These are phyloP conservation scores for Grigorovia jiainica DNA, from an alignment of 805 yeast genomes.

Conservation along the genomic window DNA sequence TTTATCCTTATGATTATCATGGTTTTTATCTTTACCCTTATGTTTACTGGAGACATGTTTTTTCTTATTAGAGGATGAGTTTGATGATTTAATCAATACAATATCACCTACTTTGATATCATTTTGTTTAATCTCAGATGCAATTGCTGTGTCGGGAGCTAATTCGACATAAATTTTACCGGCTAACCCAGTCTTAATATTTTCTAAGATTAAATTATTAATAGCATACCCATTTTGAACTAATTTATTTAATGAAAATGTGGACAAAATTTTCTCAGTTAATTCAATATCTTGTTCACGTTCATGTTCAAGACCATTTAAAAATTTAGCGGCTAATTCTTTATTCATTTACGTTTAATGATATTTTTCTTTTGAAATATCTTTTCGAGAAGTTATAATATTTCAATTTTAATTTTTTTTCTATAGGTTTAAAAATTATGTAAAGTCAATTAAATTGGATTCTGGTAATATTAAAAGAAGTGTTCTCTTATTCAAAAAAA, in stretches of 20 bases:
- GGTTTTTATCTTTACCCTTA: constrained; percentile 16
- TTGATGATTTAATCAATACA: constrained; percentile 42
- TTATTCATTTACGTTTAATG: constrained; percentile 14
- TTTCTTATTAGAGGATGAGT: constrained; percentile 21
- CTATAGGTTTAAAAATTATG: too few relatives aligned
- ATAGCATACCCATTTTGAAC: constrained; percentile 69
- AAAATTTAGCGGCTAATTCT: constrained; percentile 31
- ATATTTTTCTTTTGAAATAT: not conserved
- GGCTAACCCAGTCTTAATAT: constrained; percentile 66
- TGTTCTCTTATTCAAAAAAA: too few relatives aligned
- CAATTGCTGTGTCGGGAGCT: constrained; percentile 38
- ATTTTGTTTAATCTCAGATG: constrained; percentile 34
- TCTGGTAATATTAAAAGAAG: not conserved
- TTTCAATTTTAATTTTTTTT: not conserved
- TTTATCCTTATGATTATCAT: constrained; percentile 10
- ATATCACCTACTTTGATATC: constrained; percentile 68
- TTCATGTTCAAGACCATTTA: constrained; percentile 38
- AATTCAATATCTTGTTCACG: constrained; percentile 43
- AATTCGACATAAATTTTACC: constrained; percentile 54
- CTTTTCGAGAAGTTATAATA: not conserved
- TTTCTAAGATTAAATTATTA: constrained; percentile 50
- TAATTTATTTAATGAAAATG: constrained; percentile 54
- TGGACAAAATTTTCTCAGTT: constrained; percentile 34
- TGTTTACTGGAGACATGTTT: constrained; percentile 10
- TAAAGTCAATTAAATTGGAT: too few relatives aligned